These are phyloP conservation scores for Lizonia empirigonia DNA, from an alignment of 2,329 filamentous ascomycete species.

Conservation along the genomic window DNA sequence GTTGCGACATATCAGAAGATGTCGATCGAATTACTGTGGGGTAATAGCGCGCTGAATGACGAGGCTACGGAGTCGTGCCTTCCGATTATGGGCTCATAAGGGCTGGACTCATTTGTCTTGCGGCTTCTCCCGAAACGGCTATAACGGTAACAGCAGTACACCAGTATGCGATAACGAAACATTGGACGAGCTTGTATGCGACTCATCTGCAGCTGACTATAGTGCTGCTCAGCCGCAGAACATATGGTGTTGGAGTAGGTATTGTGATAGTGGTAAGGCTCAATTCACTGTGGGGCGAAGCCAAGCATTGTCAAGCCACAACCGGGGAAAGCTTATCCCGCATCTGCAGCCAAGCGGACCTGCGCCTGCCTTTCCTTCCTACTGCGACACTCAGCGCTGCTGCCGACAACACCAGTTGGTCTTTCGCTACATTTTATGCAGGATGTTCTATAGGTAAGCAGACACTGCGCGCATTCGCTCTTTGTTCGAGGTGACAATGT, in stretches of 20 bases:
- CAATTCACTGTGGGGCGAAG: slow-evolving; percentile 3
- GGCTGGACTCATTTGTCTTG: slow-evolving; percentile 1
- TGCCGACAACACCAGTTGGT: no score
- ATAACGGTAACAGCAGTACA: not conserved
- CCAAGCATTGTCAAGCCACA: slow-evolving; percentile 11
- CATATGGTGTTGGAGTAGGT: not conserved
- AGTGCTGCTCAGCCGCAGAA: not conserved
- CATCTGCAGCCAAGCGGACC: not conserved
- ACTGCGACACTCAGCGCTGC: no score
- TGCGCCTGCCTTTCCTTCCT: not conserved
- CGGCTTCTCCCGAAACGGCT: slow-evolving; percentile 7
- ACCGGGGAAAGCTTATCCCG: slow-evolving; percentile 10
- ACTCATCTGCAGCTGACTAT: not conserved
- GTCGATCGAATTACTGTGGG: slow-evolving; percentile 3
- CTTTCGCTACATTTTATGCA: no score
- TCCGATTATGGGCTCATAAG: slow-evolving; percentile 6
- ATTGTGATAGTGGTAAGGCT: slow-evolving; percentile 7
- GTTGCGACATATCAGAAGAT: not conserved
- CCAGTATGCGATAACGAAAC: not conserved
- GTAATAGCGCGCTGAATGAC: slow-evolving; percentile 13
- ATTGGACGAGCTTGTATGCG: not conserved
- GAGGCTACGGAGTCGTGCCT: slow-evolving; percentile 7
- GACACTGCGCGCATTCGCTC: no score
- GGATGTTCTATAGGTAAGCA: no score
- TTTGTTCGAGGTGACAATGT: no score